Evolutionary conservation across 768 basidiomycete genomes (phyloP), one percentile per base, ranked within the genome.

Genomic region (Panaeolus papilionaceus): DNA sequence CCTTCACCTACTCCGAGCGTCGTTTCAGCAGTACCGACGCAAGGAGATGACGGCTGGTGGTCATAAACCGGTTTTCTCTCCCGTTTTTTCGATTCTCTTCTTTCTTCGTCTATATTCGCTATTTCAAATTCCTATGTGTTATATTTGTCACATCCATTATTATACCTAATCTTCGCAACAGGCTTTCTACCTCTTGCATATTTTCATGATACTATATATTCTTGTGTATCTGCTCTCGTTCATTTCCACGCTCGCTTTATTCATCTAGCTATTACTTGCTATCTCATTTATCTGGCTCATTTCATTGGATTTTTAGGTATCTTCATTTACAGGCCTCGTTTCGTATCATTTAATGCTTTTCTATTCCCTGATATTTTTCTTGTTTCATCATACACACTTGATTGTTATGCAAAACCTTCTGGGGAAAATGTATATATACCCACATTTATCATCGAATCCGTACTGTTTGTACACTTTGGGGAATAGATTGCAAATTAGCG

Each of bases 21-120:
- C 1, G 89, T 90, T n/a, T 92, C 92, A 23, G 81, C 86, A 37
- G 84, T 89, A 9, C 92, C 90, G 7, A 93, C 91, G 0, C 81
- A 87, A 67, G 87, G 87, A 47, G 83, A 88, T 1, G 90, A 95
- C 61, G 94, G 93, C 40, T 95, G 93, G 94, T 95, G 88, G 86
- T 80, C 81, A 72, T 92, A 81, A 80, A 69, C 64, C 38, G 58
- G 49, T 23, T 63, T 58, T 38, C 61, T 42, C n/a, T 39, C 40
- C 14, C 23, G 26, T 64, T 26, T 47, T 47, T 44, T 71, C 63
- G 62, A 51, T 64, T 62, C 54, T 68, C 49, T 39, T 65, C 64
- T 68, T 66, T 62, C 63, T 62, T 71, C 61, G 64, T 68, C 54
- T 66, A 33, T 65, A 28, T 67, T 61, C 38, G 45, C 33, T 64